Conservation (phyloP, 2,329 filamentous ascomycete species). For the Ophiocordyceps robertsii region DNA sequence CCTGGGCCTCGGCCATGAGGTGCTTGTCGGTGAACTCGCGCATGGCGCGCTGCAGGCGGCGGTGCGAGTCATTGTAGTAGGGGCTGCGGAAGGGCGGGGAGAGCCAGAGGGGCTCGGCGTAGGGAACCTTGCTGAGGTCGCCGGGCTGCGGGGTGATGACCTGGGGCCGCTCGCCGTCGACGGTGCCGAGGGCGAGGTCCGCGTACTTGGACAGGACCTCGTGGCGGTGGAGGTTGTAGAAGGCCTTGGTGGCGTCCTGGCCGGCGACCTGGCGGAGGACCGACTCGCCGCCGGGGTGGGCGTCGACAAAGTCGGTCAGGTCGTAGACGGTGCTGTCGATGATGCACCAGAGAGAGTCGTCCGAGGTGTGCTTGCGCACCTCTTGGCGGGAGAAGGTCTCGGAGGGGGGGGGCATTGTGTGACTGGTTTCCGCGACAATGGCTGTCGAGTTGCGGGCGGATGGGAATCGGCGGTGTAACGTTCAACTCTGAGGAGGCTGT, state of each 20-base stretch:
- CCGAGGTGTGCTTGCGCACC: constrained; percentile 63
- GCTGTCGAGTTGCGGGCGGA: too few species aligned
- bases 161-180: constrained; percentile 62
- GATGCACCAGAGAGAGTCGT: constrained; percentile 70
- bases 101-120: constrained; percentile 77
- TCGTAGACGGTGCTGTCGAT: constrained; percentile 84
- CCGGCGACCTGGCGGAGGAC: constrained; percentile 73
- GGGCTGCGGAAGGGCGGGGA: constrained; percentile 62
- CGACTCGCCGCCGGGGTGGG: constrained; percentile 69
- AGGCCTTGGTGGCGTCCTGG: constrained; percentile 66
- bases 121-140: constrained; percentile 65
- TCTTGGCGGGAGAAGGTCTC: constrained; percentile 47
- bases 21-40: constrained; percentile 61
- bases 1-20: constrained; percentile 60
- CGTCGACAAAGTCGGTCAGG: constrained; percentile 71
- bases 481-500: too few species aligned
- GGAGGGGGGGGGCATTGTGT: constrained; percentile 22
- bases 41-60: constrained; percentile 52
- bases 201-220: constrained; percentile 77
- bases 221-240: constrained; percentile 86
- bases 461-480: too few species aligned
- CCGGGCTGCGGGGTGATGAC: constrained; percentile 57
- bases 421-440: too few species aligned
- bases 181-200: constrained; percentile 59
- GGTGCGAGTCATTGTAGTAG: constrained; percentile 69